Evolutionary conservation across 208 protist species (phyloP).

Genomic region (Leptomonas seymouri): DNA sequence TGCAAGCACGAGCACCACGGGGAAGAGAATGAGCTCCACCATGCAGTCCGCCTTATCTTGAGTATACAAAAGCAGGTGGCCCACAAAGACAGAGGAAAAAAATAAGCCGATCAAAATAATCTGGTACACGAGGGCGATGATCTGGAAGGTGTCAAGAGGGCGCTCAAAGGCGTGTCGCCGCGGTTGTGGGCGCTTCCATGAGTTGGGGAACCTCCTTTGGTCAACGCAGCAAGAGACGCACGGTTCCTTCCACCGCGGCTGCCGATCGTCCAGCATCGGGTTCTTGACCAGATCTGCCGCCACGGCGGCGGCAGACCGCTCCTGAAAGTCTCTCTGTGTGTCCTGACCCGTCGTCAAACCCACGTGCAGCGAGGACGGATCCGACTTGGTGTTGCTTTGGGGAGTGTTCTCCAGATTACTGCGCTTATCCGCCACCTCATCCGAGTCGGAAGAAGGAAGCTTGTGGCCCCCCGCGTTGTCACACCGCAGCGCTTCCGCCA

Average conservation of each 20-base stretch:
- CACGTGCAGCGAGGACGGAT: background rate
- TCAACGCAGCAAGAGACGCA: constrained; percentile 66
- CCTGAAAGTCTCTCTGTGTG: background rate
- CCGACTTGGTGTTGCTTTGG: background rate
- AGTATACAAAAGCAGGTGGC: constrained; percentile 48
- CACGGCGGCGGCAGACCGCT: background rate
- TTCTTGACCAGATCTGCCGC: background rate
- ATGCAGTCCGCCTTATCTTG: constrained; percentile 37
- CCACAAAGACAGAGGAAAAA: constrained; percentile 46
- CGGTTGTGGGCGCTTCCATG: constrained; percentile 51
- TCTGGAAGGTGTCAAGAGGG: constrained; percentile 60
- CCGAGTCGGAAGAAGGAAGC: constrained; percentile 8
- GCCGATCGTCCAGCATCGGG: background rate
- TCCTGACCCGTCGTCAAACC: background rate
- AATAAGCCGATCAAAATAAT: constrained; percentile 45
- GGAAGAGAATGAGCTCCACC: constrained; percentile 55
- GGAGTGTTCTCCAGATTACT: background rate
- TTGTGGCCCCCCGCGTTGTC: constrained; percentile 6
- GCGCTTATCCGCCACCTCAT: constrained; percentile 14
- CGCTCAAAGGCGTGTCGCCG: constrained; percentile 72
- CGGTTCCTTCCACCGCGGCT: constrained; percentile 35
- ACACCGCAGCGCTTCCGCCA: background rate
- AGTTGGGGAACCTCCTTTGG: constrained; percentile 39
- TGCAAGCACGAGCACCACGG: constrained; percentile 14
- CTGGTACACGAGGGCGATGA: constrained; percentile 44